Evolutionary conservation across 2,329 filamentous ascomycete species (phyloP).

Genomic region (Teratosphaeriaceae sp.): DNA sequence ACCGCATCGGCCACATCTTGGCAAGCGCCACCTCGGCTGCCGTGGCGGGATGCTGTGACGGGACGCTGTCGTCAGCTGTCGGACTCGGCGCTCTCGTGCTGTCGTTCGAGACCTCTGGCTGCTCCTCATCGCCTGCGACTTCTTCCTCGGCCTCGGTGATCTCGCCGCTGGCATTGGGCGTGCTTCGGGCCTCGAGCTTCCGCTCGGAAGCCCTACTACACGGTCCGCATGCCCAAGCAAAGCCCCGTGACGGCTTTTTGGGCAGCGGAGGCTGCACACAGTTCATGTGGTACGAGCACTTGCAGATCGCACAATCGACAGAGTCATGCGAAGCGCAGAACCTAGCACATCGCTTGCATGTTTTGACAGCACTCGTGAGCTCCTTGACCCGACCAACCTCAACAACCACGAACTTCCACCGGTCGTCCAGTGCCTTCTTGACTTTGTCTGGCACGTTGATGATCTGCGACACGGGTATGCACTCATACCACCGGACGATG

Average conservation of each 20-base stretch:
- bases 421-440: conserved; percentile 90
- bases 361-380: conserved; percentile 90
- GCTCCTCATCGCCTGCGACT: conserved; percentile 62
- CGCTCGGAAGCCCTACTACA: conserved; percentile 95
- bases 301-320: conserved; percentile 92
- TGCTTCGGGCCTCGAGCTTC: conserved; percentile 83
- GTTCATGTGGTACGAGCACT: conserved; percentile 96
- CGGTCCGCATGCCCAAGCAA: conserved; percentile 94
- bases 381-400: conserved; percentile 93
- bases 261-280: conserved; percentile 86
- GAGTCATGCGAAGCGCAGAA: conserved; percentile 96
- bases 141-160: conserved; percentile 54
- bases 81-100: conserved; percentile 55
- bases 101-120: conserved; percentile 43
- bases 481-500: conserved; percentile 96
- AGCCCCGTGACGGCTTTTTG: conserved; percentile 95
- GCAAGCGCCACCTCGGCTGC: conserved; percentile 87
- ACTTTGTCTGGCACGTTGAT: conserved; percentile 95
- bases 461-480: conserved; percentile 84
- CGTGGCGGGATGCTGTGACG: conserved; percentile 58
- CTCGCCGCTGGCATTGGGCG: conserved; percentile 58
- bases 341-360: conserved; percentile 83
- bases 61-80: conserved; percentile 36
- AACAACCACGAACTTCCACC: conserved; percentile 94
- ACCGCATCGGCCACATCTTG: conserved; percentile 92